These are phyloP conservation scores for Pyrenochaeta sp. DNA, from an alignment of 2,329 filamentous ascomycete genomes.

Conservation along the genomic window DNA sequence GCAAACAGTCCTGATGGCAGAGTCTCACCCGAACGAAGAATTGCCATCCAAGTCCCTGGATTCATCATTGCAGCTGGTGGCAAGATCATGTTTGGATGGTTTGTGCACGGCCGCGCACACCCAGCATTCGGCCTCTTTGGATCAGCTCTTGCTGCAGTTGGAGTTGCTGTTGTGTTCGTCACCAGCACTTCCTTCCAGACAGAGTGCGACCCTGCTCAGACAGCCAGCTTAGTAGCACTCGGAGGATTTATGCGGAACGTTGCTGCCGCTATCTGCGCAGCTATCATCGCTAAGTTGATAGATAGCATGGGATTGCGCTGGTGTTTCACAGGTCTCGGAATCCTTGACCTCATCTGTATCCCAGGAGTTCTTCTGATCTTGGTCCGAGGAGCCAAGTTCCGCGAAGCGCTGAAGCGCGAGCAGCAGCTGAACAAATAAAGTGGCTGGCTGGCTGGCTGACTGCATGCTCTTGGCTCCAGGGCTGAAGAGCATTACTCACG, in stretches of 20 bases:
- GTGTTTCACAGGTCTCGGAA: constrained; percentile 52
- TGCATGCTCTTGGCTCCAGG: background rate
- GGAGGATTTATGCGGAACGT: constrained; percentile 53
- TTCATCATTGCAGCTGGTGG: constrained; percentile 51
- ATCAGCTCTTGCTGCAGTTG: constrained; percentile 49
- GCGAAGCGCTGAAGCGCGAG: constrained; percentile 26
- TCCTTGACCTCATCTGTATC: constrained; percentile 32
- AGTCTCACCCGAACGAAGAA: constrained; percentile 50
- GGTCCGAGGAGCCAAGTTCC: constrained; percentile 29
- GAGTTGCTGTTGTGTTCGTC: constrained; percentile 52
- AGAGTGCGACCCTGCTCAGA: constrained; percentile 50
- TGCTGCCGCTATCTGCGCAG: constrained; percentile 51
- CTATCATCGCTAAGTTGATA: constrained; percentile 47
- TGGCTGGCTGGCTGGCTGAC: background rate
- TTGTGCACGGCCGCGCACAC: constrained; percentile 35
- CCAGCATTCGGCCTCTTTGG: constrained; percentile 26
- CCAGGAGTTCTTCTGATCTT: constrained; percentile 32
- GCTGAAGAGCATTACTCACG: background rate
- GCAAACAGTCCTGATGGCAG: constrained; percentile 31
- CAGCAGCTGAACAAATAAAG: constrained; percentile 14
- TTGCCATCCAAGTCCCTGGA: constrained; percentile 53
- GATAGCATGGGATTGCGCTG: constrained; percentile 50
- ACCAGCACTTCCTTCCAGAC: constrained; percentile 54
- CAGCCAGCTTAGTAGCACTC: constrained; percentile 54
- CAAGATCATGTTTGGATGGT: constrained; percentile 55